Evolutionary conservation across 2,329 filamentous ascomycete genomes (phyloP).

Genomic region (Botrytis elliptica): DNA sequence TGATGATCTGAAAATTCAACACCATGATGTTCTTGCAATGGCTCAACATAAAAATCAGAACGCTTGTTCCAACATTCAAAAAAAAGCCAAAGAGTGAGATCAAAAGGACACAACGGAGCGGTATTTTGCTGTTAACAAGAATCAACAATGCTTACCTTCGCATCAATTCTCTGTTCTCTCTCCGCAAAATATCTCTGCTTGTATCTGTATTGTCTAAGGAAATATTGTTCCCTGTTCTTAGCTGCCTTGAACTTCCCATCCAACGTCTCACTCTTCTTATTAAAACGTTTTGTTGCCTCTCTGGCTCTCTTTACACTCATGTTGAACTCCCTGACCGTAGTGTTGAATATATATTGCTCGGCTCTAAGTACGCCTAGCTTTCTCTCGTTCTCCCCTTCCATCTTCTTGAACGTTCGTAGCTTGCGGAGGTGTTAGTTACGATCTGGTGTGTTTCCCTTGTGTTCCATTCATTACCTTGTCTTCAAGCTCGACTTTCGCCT

Average conservation of each 20-base stretch:
- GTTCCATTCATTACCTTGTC: background rate
- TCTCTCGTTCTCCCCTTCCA: background rate
- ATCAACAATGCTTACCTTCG: background rate
- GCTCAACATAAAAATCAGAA: background rate
- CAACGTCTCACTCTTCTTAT: background rate
- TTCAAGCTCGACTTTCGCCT: background rate
- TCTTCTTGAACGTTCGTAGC: background rate
- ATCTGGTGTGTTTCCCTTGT: background rate
- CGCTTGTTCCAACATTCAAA: background rate
- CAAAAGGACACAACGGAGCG: background rate
- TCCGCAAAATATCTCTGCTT: background rate
- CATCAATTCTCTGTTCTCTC: background rate
- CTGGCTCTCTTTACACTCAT: accelerated
- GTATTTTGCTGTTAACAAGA: background rate
- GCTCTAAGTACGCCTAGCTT: background rate
- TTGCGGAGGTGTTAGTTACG: background rate
- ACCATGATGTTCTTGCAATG: background rate
- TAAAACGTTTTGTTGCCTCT: background rate
- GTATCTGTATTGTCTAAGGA: background rate
- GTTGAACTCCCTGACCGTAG: background rate
- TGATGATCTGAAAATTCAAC: no score
- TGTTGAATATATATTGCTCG: background rate
- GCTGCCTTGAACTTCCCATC: background rate
- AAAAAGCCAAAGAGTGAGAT: background rate
- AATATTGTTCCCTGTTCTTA: background rate